Conservation (phyloP, 805 yeast species). For the Lipomyces kockii region DNA sequence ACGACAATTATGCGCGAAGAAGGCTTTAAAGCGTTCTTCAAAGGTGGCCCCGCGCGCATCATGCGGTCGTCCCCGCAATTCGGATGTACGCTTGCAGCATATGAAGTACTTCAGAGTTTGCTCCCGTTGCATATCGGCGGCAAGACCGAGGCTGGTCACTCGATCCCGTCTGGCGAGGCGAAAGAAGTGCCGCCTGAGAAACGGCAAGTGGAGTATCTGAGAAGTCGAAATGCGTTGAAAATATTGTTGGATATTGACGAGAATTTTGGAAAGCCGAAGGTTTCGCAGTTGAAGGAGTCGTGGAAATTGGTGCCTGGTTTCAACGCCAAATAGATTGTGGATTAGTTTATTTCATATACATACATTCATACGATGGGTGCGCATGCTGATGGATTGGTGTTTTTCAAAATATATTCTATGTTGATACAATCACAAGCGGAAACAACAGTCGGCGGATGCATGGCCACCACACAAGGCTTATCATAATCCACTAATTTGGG, state of each 20-base stretch:
- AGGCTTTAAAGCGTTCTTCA: slow-evolving; percentile 84
- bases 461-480: background rate
- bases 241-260: slow-evolving; percentile 52
- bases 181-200: slow-evolving; percentile 27
- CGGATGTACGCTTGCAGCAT: slow-evolving; percentile 97
- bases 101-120: slow-evolving; percentile 81
- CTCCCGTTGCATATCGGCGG: slow-evolving; percentile 64
- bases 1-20: slow-evolving; percentile 76
- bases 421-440: background rate
- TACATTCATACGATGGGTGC: background rate
- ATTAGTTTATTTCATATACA: background rate
- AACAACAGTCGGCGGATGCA: background rate
- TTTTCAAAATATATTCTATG: background rate
- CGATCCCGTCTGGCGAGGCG: slow-evolving; percentile 46
- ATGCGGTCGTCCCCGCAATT: slow-evolving; percentile 96
- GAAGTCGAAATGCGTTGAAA: slow-evolving; percentile 51
- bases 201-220: slow-evolving; percentile 47
- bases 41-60: slow-evolving; percentile 95
- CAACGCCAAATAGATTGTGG: background rate
- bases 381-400: background rate
- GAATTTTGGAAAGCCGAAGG: slow-evolving; percentile 49
- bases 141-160: slow-evolving; percentile 51
- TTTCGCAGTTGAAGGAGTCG: slow-evolving; percentile 14
- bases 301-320: slow-evolving; percentile 32
- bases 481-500: background rate